Base-by-base conservation (phyloP, 495 filamentous ascomycete species). In the Xylaria palmicola region DNA sequence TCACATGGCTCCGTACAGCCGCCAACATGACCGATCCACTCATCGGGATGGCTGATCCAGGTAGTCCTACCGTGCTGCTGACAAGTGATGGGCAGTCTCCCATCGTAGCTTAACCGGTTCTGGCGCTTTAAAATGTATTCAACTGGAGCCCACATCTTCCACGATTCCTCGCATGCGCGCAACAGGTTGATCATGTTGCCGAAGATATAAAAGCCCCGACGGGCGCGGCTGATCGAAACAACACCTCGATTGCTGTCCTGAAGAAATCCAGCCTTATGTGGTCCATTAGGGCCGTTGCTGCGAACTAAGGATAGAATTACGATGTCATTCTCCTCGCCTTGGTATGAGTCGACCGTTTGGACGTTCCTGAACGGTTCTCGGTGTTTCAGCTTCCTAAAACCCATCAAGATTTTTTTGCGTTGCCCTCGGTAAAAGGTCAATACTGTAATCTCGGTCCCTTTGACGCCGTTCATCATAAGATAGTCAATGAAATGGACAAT, bases 341-440 rank as follows among this genome's bases (percentile, higher is more conserved):
- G 94, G 70, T 93, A 97, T 0, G 90, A 92, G 67, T 98, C 94
- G 0, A 98, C 90, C 0, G 94, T 97, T 39, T 79, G 81, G 1
- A 97, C 86, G 24, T 90, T 92, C 65, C 89, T 81, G 34, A 72
- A 69, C 0, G 64, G 53, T 6, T 73, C 75, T 58, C 72, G 68
- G 1, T 91, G 75, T 48, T 82, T 79, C 0, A 70, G 61, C 19
- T 62, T 72, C 43, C 73, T 82, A 45, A 93, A 69, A 2, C 75
- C 66, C 32, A 71, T 78, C 0, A 86, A 62, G 8, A 97, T 75
- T 4, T 77, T 69, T 65, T 90, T 89, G 39, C 86, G 81, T 65
- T 98, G 93, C 13, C 91, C 93, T 45, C 90, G 90, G 76, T 98
- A 97, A 68, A 95, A 94, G 0, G 92, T 97, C 41, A 98, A 73